phyloP scores from a whole-genome alignment of 1,284 basidiomycete species.

The Volvariella surrecta region DNA sequence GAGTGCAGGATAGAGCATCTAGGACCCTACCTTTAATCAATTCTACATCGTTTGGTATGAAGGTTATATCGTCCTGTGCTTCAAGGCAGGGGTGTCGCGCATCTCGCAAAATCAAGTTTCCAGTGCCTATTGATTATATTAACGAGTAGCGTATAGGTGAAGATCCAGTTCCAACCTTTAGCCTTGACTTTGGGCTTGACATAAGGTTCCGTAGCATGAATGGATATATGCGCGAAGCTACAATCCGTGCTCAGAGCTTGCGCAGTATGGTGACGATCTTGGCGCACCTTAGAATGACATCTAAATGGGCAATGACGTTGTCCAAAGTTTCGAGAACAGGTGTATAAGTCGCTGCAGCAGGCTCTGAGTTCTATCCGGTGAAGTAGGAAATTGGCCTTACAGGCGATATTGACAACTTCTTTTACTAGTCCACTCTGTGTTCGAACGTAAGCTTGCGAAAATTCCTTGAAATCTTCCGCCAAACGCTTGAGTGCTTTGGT shows the following conservation, averaged over 20 bases:
- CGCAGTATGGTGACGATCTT: neutral
- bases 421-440: slow-evolving; percentile 84
- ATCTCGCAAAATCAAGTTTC: slow-evolving; percentile 70
- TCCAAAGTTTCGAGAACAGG: slow-evolving; percentile 90
- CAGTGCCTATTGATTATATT: too few species aligned
- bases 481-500: slow-evolving; percentile 70
- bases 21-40: slow-evolving; percentile 67
- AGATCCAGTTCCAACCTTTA: slow-evolving; percentile 42
- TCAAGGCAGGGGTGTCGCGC: slow-evolving; percentile 96
- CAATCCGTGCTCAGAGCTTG: neutral
- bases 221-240: slow-evolving; percentile 85
- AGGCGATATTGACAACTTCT: slow-evolving; percentile 89
- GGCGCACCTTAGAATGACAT: slow-evolving; percentile 78
- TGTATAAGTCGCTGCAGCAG: slow-evolving; percentile 71
- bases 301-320: slow-evolving; percentile 80
- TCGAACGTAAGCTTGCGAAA: slow-evolving; percentile 62
- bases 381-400: slow-evolving; percentile 33
- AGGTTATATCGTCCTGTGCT: slow-evolving; percentile 91
- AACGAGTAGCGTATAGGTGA: too few species aligned
- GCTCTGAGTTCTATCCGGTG: neutral
- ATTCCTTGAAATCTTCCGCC: slow-evolving; percentile 69
- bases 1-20: slow-evolving; percentile 1
- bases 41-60: slow-evolving; percentile 92
- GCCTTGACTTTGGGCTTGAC: slow-evolving; percentile 73
- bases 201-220: slow-evolving; percentile 82